Evolutionary conservation across 2,329 filamentous ascomycete genomes (phyloP), one percentile per base, ranked within the genome.

Genomic region (Colletotrichum tamarilloi): DNA sequence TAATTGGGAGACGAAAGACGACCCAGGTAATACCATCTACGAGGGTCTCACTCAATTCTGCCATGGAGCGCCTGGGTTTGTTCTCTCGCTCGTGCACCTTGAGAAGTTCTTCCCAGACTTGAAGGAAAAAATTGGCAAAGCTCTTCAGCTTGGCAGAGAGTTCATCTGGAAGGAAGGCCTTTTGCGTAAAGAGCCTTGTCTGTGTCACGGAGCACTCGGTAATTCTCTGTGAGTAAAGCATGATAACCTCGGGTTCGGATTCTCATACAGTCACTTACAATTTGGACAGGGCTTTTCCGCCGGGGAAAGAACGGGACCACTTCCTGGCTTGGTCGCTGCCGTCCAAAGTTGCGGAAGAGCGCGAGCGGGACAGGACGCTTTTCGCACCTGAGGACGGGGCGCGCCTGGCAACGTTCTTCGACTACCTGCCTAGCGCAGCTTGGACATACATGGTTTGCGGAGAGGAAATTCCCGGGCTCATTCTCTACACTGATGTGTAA

Each of bases 181-280:
- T 12, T 81, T 93, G 74, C 90, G 85, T 11, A 93, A 93, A 75
- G 88, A 91, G 76, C 91, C 91, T 1, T 92, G 89, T 77, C 78
- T 93, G 46, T 93, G 91, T 77, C 91, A 93, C 77, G 89, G 91
- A 0, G 90, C 92, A 32, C 85, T 89, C 16, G 90, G 91, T 7
- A 93, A 93, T 77, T 89, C 90, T 16, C 81, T 93, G 77, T 89
- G 86, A 69, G 83, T 62, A 9, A 3, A 30, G 14, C 11, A 19
- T 19, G n/a, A 32, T 12, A 38, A 16, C 64, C 62, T 38, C 14
- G 56, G 12, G 16, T 24, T 35, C 42, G 42, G 42, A 22, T 22
- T 22, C 7, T 49, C 1, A n/a, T 22, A 49, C 49, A 38, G 4
- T 16, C 52, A 9, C 46, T 68, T 5, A 68, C 56, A 12, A 2